Evolutionary conservation across 2,329 filamentous ascomycete genomes (phyloP).

Genomic region (Aureobasidium uvarum): DNA sequence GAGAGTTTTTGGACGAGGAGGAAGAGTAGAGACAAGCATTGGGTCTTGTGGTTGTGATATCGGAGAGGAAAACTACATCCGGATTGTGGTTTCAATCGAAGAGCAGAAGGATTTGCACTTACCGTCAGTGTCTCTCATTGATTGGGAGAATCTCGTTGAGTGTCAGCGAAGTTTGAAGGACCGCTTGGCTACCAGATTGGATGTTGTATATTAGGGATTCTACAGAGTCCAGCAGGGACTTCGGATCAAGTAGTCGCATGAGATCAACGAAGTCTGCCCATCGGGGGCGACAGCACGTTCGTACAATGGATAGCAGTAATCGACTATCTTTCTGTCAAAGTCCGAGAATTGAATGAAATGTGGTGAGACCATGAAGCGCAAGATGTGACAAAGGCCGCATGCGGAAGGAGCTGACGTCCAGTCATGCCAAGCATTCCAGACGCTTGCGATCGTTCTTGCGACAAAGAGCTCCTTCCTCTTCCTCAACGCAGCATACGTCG

Average conservation of each 20-base stretch:
- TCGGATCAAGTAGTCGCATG: not conserved
- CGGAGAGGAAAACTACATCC: not conserved
- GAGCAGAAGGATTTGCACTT: not conserved
- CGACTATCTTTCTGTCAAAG: not conserved
- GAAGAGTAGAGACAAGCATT: not conserved
- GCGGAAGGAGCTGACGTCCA: constrained; percentile 1
- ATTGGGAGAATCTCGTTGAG: too few species aligned
- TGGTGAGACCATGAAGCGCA: not conserved
- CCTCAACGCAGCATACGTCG: not conserved
- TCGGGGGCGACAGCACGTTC: not conserved
- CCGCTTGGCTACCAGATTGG: not conserved
- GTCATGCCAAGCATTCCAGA: constrained; percentile 4
- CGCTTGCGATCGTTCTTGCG: not conserved
- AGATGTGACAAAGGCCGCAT: not conserved
- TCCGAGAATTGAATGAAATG: not conserved
- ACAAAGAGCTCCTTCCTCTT: not conserved
- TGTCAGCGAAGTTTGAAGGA: not conserved
- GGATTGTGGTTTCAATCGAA: not conserved
- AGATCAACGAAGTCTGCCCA: not conserved
- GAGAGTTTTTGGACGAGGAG: not conserved
- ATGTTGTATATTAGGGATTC: not conserved
- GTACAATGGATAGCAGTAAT: not conserved
- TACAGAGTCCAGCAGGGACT: not conserved
- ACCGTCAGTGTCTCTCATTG: not conserved
- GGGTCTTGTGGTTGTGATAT: not conserved